These are phyloP conservation scores for Fusarium agapanthi DNA, from an alignment of 2,329 filamentous ascomycete genomes.

Conservation along the genomic window DNA sequence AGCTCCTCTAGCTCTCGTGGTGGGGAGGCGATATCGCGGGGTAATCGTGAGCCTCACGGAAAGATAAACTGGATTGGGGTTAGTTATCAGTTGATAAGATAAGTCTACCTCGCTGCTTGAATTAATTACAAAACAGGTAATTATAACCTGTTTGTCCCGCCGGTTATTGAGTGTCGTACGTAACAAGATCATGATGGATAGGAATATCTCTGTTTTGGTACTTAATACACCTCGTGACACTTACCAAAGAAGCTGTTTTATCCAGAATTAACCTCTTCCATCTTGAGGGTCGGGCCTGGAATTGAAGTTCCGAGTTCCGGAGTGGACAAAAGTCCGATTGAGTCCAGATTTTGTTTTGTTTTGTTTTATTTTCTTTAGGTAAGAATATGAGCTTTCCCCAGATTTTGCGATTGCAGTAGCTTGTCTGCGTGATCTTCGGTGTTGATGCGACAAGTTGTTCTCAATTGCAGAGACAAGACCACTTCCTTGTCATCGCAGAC, in stretches of 20 bases:
- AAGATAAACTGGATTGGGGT: constrained; percentile 32
- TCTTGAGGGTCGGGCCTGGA: neutral
- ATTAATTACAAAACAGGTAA: constrained; percentile 16
- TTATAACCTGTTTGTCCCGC: neutral
- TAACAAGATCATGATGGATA: neutral
- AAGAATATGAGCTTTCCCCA: neutral
- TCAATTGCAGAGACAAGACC: accelerated
- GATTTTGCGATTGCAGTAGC: neutral
- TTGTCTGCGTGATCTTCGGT: too few relatives aligned
- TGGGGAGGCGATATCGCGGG: constrained; percentile 7
- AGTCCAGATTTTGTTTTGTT: neutral
- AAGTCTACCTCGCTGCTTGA: too few relatives aligned
- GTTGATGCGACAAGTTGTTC: accelerated
- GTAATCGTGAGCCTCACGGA: constrained; percentile 21
- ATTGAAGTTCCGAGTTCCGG: neutral
- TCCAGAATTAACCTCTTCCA: neutral
- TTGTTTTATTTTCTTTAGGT: neutral
- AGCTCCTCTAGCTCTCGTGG: neutral
- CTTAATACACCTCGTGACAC: neutral
- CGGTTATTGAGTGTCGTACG: neutral
- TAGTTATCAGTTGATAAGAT: constrained; percentile 15
- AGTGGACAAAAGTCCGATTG: neutral
- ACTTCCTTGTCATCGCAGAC: accelerated
- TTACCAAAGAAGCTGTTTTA: neutral
- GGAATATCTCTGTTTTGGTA: neutral